These are phyloP conservation scores for Ceratocystis huliohia DNA, from an alignment of 2,329 filamentous ascomycete species.

Conservation along the genomic window DNA sequence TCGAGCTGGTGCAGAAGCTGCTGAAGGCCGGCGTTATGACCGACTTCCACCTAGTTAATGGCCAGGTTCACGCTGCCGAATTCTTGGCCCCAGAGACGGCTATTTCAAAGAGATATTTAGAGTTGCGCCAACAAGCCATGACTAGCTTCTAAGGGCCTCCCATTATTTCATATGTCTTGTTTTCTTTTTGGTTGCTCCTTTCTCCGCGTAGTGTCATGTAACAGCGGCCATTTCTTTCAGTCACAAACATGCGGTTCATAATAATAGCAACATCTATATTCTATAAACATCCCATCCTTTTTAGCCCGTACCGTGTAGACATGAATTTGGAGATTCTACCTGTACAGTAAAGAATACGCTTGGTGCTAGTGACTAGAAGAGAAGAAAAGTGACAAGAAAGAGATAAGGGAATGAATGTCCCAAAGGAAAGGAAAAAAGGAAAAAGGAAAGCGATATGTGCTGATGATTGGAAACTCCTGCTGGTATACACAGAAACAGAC, in stretches of 20 bases:
- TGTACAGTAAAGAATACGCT: conserved; percentile 2
- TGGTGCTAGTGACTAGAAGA: conserved; percentile 3
- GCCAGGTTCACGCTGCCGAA: conserved; percentile 28
- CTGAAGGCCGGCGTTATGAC: conserved; percentile 27
- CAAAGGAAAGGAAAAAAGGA: neutral
- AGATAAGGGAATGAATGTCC: neutral
- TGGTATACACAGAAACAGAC: conserved; percentile 9
- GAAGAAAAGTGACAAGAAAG: conserved; percentile 10
- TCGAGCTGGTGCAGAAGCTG: conserved; percentile 28
- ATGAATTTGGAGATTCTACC: neutral
- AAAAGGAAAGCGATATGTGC: neutral
- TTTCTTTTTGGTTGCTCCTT: neutral
- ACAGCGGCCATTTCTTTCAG: neutral
- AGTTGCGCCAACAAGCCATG: neutral
- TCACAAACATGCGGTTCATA: conserved; percentile 1
- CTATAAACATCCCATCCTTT: conserved; percentile 7
- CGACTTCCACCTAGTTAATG: conserved; percentile 32
- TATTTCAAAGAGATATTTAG: neutral
- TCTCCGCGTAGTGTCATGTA: neutral
- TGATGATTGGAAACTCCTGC: neutral
- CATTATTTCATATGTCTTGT: neutral
- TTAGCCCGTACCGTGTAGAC: neutral
- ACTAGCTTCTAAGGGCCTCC: neutral
- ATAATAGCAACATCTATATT: conserved; percentile 2
- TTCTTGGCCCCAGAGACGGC: conserved; percentile 14